A percentile compares a stretch with the other conserved stretches of the same genome.
These are phyloP conservation scores for Phytophthora kernoviae DNA, from an alignment of 352 stramenopile species.

Conservation along the genomic window DNA sequence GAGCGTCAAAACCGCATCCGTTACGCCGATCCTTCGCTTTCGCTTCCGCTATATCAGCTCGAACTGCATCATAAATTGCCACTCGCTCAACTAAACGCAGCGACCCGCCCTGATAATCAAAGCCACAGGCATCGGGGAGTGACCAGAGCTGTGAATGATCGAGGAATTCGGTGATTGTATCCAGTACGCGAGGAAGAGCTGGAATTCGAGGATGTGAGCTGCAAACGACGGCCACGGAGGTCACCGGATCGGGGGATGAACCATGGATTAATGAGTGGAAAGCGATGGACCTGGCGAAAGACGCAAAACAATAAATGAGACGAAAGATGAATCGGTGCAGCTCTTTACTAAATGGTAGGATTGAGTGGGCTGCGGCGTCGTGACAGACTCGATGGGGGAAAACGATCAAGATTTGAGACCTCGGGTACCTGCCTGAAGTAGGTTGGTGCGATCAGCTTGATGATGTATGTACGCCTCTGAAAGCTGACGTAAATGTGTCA, in stretches of 20 bases:
- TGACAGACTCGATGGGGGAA: constrained; percentile 24
- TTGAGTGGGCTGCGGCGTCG: constrained; percentile 12
- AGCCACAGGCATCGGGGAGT: constrained; percentile 29
- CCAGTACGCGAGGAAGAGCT: constrained; percentile 31
- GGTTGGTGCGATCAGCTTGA: too few species aligned
- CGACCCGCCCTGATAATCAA: constrained; percentile 13
- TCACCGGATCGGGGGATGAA: constrained; percentile 24
- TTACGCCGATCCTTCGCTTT: constrained; percentile 2
- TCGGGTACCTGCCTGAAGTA: constrained; percentile 5
- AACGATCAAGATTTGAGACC: constrained; percentile 39
- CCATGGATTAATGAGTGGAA: constrained; percentile 14
- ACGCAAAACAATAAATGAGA: constrained; percentile 23
- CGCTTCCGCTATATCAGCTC: neutral
- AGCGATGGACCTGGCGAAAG: constrained; percentile 10
- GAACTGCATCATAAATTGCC: constrained; percentile 6
- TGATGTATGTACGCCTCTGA: too few species aligned
- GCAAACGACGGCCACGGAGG: constrained; percentile 19
- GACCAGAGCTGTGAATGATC: constrained; percentile 33
- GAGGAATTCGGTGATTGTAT: constrained; percentile 37
- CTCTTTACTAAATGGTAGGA: constrained; percentile 28
- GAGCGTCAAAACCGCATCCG: neutral
- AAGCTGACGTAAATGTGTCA: neutral
- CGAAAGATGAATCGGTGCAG: constrained; percentile 10
- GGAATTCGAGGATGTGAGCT: constrained; percentile 23
- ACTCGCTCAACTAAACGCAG: constrained; percentile 34